Percentiles rank a stretch among this genome's conserved stretches.
phyloP scores from a whole-genome alignment of 768 basidiomycete genomes.

The Pholiota microspora region DNA sequence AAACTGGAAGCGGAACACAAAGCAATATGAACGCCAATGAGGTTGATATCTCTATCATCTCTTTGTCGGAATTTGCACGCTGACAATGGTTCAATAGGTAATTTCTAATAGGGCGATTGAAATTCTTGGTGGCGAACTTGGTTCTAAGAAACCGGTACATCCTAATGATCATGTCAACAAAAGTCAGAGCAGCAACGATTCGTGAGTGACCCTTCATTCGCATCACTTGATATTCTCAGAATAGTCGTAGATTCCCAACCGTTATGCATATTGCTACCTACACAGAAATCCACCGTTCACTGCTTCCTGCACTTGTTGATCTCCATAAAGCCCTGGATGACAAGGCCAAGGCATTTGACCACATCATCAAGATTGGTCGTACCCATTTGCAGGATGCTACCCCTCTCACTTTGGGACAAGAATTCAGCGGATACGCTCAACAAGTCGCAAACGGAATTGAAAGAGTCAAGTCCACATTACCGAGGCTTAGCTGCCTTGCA shows the following conservation, averaged over 20 bases:
- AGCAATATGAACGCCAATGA: conserved; percentile 99
- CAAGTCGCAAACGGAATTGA: conserved; percentile 90
- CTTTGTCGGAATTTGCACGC: too few relatives aligned
- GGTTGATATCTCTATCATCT: conserved; percentile 33
- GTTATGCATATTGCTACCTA: conserved; percentile 99
- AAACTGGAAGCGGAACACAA: conserved; percentile 98
- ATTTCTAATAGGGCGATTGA: conserved; percentile 99
- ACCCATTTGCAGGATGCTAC: conserved; percentile 99
- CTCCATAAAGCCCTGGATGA: conserved; percentile 81
- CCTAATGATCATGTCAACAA: conserved; percentile 99
- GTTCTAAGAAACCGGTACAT: conserved; percentile 96
- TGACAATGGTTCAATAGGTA: conserved; percentile 50
- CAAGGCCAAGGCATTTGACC: conserved; percentile 80
- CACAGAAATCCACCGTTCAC: conserved; percentile 72
- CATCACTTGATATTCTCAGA: not conserved
- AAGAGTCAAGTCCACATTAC: conserved; percentile 76
- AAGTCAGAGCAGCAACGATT: conserved; percentile 98
- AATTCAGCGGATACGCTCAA: conserved; percentile 97
- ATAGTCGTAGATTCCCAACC: conserved; percentile 79
- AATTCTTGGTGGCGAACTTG: conserved; percentile 90
- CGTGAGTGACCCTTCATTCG: conserved; percentile 47
- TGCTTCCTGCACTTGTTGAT: conserved; percentile 84
- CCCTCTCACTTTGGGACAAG: conserved; percentile 95
- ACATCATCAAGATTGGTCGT: conserved; percentile 98
- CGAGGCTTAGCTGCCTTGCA: conserved; percentile 84